These are phyloP conservation scores for Cercospora sesami DNA, from an alignment of 2,329 filamentous ascomycete species.

Conservation along the genomic window DNA sequence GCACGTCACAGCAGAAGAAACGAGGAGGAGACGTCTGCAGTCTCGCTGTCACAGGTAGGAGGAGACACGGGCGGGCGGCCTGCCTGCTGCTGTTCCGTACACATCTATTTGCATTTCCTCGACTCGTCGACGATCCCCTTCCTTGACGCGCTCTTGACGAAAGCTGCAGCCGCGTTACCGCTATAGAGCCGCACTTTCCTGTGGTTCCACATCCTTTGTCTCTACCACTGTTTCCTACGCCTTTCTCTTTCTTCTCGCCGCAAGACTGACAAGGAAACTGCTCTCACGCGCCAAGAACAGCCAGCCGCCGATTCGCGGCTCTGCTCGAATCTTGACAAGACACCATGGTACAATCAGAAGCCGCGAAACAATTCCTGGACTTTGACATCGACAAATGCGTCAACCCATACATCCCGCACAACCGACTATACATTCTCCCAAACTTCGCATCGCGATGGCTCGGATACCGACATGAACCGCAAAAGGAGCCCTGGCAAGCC, in stretches of 20 bases:
- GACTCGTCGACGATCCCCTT: not conserved
- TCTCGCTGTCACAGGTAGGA: not conserved
- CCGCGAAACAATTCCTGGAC: slow-evolving; percentile 41
- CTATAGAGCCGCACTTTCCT: slow-evolving; percentile 5
- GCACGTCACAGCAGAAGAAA: slow-evolving; percentile 12
- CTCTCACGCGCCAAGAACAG: slow-evolving; percentile 1
- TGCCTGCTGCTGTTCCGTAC: not conserved
- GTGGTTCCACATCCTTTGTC: not conserved
- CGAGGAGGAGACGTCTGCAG: not conserved
- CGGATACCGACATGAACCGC: slow-evolving; percentile 44
- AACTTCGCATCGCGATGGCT: slow-evolving; percentile 67
- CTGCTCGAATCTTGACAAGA: not conserved
- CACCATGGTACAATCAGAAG: slow-evolving; percentile 12
- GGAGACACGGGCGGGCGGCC: not conserved
- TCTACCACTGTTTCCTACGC: not conserved
- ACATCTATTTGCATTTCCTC: not conserved
- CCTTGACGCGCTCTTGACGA: not conserved
- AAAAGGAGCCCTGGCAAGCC: slow-evolving; percentile 45
- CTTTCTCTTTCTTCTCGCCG: not conserved
- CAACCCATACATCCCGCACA: slow-evolving; percentile 68
- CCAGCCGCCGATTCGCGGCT: not conserved
- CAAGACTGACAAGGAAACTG: not conserved
- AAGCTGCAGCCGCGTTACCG: not conserved
- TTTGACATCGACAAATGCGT: slow-evolving; percentile 78
- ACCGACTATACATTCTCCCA: slow-evolving; percentile 65